Evolutionary conservation across 495 filamentous ascomycete species (phyloP), one percentile per base, ranked within the genome.

Genomic region (Penicillium fimorum): DNA sequence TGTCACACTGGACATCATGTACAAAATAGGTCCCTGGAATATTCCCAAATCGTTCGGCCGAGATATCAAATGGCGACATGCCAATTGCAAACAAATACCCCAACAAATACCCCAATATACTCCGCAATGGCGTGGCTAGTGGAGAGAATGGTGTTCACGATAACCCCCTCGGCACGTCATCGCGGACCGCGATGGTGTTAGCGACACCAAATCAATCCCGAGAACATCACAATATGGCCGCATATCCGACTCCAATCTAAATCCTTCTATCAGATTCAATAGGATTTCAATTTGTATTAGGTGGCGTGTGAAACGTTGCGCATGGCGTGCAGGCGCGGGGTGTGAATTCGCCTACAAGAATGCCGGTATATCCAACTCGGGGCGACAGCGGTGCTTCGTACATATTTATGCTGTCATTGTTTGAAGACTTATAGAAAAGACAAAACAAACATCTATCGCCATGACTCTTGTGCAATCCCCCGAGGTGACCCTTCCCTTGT

Each of bases 71-170:
- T 47, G n/a, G 44, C 45, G 45, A 40, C 30, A 48, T 55, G 2
- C 7, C 9, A 29, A 12, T 29, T 10, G 6, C 17, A 18, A 30
- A 30, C 17, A 20, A 25, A 18, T 30, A 20, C 48, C 48, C 22
- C 40, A 30, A 52, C n/a, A n/a, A n/a, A 22, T 29, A 49, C 47
- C 33, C 47, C 47, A 24, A 47, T 17, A 8, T 7, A n/a, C 57
- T 56, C 61, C 53, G 48, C 46, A 56, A 65, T 65, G 50, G 62
- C 65, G 65, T 59, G 45, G 55, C 5, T 30, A 62, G 65, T 61
- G 65, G 65, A 51, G 62, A 43, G 33, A 32, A 68, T 68, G 65
- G 47, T 68, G 35, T 38, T 38, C 35, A 8, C 35, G 62, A 50
- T 41, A 67, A 55, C n/a, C 55, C 17, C 27, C 55, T 15, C 54